Conservation (phyloP, 495 filamentous ascomycete species). For the Penicillium robsamsonii region DNA sequence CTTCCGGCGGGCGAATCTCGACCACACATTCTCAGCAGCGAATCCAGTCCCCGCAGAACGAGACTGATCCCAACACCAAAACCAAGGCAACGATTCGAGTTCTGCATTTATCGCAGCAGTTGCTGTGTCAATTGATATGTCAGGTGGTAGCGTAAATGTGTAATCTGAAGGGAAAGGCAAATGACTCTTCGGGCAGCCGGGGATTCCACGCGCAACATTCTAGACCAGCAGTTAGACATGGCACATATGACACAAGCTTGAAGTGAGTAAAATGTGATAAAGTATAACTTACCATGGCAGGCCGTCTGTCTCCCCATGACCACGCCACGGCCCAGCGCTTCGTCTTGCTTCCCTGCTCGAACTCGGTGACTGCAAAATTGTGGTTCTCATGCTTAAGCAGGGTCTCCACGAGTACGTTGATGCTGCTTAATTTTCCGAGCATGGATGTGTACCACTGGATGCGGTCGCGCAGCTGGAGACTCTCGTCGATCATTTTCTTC, state of each 20-base stretch:
- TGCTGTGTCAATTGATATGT: conserved; percentile 25
- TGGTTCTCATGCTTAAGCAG: conserved; percentile 57
- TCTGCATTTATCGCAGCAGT: conserved; percentile 38
- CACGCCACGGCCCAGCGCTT: conserved; percentile 85
- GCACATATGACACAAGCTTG: background rate
- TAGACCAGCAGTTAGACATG: conserved; percentile 26
- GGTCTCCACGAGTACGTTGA: conserved; percentile 59
- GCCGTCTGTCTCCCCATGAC: conserved; percentile 72
- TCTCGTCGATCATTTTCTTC: conserved; percentile 71
- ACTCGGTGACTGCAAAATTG: conserved; percentile 82
- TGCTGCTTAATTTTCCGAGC: conserved; percentile 78
- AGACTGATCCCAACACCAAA: conserved; percentile 50
- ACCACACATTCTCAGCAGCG: conserved; percentile 69
- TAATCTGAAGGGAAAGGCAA: conserved; percentile 59
- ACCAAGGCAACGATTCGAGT: conserved; percentile 46
- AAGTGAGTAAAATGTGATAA: background rate
- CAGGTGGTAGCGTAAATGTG: conserved; percentile 40
- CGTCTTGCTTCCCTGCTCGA: conserved; percentile 78
- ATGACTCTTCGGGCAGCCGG: conserved; percentile 56
- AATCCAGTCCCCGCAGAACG: conserved; percentile 51
- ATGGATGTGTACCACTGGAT: conserved; percentile 90
- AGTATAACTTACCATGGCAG: conserved; percentile 50
- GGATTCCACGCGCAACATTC: conserved; percentile 55
- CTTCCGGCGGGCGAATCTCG: conserved; percentile 59
- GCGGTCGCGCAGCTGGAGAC: conserved; percentile 53